Base-by-base conservation (phyloP, 2,329 filamentous ascomycete species). In the Blastomyces parvus region DNA sequence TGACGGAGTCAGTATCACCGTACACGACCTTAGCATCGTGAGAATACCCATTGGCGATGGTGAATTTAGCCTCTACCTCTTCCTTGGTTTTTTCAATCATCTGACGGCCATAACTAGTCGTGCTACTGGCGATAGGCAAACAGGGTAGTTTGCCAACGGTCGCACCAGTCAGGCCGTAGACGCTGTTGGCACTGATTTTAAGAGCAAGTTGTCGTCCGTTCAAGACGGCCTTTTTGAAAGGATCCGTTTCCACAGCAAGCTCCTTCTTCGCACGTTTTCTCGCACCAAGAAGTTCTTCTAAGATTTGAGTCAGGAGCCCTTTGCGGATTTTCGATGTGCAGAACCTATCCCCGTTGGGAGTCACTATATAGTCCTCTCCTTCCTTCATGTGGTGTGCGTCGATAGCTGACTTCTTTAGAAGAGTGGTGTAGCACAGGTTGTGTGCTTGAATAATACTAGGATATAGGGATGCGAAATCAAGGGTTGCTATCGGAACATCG, bases 41-140 rank as follows among this genome's bases (percentile, higher is more conserved):
- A 1, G 84, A 86, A 76, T 97, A 99, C 22, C 94, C 94, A 70
- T 99, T 97, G 59, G 90, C 90, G 63, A 97, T 92, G 59, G 85
- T 93, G 76, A 96, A 99, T 68, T 86, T 87, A 50, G 84, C 82
- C 77, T 97, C 93, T 7, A 99, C 94, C 74, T 97, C 94, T n/a
- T 88, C 84, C 76, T 96, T 97, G 0, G 94, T 97, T 78, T 88
- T 94, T 76, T 97, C 93, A 80, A 99, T 99, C 94, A 99, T 99
- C 74, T 97, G 89, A 70, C 94, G 90, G 69, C 94, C 94, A 71
- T 96, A 99, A 79, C 89, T 91, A 1, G 94, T 99, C 17, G 94
- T 97, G 77, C 91, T 96, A 79, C 91, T 96, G 65, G 94, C 94
- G 75, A 99, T 97, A 50, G 89, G 86, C 64, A 99, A 81, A 81